These are phyloP conservation scores for Fragaria nilgerrensis DNA, from an alignment of 306 rosid species.

Conservation along the genomic window DNA sequence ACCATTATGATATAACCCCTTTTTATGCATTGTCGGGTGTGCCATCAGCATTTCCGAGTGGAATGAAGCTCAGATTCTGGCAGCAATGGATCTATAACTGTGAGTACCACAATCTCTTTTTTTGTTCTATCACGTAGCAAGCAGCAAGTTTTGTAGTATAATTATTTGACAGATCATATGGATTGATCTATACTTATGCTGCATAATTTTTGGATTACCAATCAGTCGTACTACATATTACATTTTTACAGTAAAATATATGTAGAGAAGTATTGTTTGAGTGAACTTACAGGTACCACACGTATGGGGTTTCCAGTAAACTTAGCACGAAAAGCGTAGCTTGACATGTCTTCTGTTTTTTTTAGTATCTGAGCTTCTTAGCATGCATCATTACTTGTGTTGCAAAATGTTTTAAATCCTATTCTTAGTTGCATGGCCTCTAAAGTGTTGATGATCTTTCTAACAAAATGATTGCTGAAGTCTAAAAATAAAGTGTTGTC, in stretches of 20 bases:
- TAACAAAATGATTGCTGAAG: not conserved
- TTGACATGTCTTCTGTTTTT: not conserved
- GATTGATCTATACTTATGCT: not conserved
- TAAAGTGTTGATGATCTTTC: not conserved
- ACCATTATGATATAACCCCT: not conserved
- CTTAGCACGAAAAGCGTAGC: not conserved
- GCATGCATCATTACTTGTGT: not conserved
- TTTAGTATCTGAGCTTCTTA: not conserved
- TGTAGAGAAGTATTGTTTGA: not conserved
- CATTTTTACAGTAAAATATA: too few relatives aligned
- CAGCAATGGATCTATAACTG: constrained; percentile 11
- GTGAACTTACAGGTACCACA: not conserved
- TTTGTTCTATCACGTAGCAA: not conserved
- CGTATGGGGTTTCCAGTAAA: not conserved
- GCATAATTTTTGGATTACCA: too few relatives aligned
- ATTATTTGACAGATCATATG: not conserved
- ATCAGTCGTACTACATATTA: not conserved
- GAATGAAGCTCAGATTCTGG: constrained; percentile 1
- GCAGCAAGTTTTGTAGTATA: not conserved
- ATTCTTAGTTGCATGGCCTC: not conserved
- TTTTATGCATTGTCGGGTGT: not conserved
- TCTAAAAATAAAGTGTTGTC: not conserved
- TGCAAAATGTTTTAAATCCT: not conserved
- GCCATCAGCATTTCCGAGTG: not conserved
- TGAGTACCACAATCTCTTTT: not conserved